phyloP scores from a whole-genome alignment of 116 monocot genomes.

The Dioscorea cayenensis region DNA sequence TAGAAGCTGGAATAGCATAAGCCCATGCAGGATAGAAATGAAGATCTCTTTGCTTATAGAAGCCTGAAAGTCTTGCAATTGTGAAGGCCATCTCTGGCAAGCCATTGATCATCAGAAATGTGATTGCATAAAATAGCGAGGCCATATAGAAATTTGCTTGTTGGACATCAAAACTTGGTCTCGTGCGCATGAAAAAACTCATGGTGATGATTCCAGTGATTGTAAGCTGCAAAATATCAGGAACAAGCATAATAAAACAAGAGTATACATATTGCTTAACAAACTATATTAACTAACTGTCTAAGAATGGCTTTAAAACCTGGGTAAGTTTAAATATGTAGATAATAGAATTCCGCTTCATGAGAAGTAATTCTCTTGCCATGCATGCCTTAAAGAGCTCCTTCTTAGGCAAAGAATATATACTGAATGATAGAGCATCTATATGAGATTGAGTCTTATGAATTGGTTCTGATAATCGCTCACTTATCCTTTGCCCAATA shows the following conservation, averaged over 20 bases:
- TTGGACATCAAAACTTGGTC: conserved; percentile 36
- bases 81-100: conserved; percentile 55
- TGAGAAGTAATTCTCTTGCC: conserved; percentile 36
- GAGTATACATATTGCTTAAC: too few species aligned
- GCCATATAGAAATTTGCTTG: conserved; percentile 65
- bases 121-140: conserved; percentile 46
- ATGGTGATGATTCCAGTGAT: conserved; percentile 34
- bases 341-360: conserved; percentile 35
- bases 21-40: conserved; percentile 83
- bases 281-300: too few species aligned
- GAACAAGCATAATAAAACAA: too few species aligned
- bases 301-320: not conserved
- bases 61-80: conserved; percentile 49
- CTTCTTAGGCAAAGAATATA: conserved; percentile 30
- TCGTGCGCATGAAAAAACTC: conserved; percentile 51
- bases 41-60: conserved; percentile 61
- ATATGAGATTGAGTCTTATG: conserved; percentile 24
- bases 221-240: conserved; percentile 27
- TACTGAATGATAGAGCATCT: conserved; percentile 26
- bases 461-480: conserved; percentile 25
- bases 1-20: conserved; percentile 49
- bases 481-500: conserved; percentile 9
- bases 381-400: conserved; percentile 39
- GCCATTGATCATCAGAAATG: conserved; percentile 53
- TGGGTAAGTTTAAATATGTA: conserved; percentile 22